phyloP scores from a whole-genome alignment of 176 grass and related monocot genomes.

The Raddia distichophylla region DNA sequence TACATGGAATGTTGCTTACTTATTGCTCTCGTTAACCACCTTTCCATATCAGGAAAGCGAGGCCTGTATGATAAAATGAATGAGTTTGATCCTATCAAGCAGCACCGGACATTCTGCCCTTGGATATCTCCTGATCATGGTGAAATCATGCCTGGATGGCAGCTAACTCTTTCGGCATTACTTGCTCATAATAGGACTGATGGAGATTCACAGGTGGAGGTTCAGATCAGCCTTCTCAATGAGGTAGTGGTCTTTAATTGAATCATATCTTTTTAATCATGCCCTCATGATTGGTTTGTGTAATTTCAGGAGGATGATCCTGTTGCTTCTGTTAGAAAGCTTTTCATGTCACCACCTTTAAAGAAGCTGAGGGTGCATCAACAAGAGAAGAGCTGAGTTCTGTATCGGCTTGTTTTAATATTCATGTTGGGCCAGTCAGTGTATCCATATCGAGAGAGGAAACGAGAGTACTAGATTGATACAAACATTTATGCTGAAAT shows the following conservation, averaged over 20 bases:
- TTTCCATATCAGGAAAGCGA: slow-evolving; percentile 50
- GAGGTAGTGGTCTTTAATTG: slow-evolving; percentile 58
- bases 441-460: not conserved
- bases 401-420: slow-evolving; percentile 12
- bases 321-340: slow-evolving; percentile 75
- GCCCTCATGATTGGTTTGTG: slow-evolving; percentile 34
- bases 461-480: not conserved
- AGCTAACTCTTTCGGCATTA: slow-evolving; percentile 69
- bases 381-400: slow-evolving; percentile 42
- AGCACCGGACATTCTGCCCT: slow-evolving; percentile 91
- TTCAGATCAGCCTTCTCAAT: slow-evolving; percentile 53
- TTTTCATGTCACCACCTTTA: slow-evolving; percentile 66
- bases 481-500: not conserved
- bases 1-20: slow-evolving; percentile 8
- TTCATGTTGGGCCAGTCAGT: not conserved
- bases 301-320: slow-evolving; percentile 80
- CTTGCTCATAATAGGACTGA: slow-evolving; percentile 50
- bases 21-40: slow-evolving; percentile 1
- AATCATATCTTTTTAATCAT: slow-evolving; percentile 33
- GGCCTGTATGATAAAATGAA: slow-evolving; percentile 57
- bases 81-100: slow-evolving; percentile 87
- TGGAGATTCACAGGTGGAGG: slow-evolving; percentile 44
- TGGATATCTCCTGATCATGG: slow-evolving; percentile 70
- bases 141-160: slow-evolving; percentile 73
- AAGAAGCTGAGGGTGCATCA: slow-evolving; percentile 61